A percentile compares a stretch with the other conserved stretches of the same genome.
phyloP scores from a whole-genome alignment of 2,329 filamentous ascomycete species.

The Diaporthe helianthi region DNA sequence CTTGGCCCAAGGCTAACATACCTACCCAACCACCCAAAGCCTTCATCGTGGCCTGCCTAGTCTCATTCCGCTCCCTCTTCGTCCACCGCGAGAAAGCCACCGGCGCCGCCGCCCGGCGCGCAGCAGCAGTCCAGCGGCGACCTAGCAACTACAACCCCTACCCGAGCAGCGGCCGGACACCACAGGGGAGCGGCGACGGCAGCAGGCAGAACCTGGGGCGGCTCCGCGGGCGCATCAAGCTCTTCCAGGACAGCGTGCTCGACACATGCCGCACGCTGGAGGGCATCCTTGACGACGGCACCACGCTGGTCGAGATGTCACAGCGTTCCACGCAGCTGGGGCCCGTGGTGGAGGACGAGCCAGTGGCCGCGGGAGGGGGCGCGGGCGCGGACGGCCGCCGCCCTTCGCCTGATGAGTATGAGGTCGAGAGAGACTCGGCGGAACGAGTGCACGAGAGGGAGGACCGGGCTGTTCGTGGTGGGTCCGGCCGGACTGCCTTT shows the following conservation, averaged over 20 bases:
- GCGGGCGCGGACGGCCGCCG: neutral
- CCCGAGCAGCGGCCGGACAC: conserved; percentile 12
- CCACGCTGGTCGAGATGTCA: conserved; percentile 28
- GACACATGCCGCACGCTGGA: conserved; percentile 33
- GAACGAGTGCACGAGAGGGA: neutral
- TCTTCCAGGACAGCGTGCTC: conserved; percentile 31
- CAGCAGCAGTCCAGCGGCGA: conserved; percentile 14
- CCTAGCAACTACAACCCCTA: conserved; percentile 22
- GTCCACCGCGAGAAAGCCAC: conserved; percentile 28
- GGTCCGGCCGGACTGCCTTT: neutral
- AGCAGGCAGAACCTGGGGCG: conserved; percentile 13
- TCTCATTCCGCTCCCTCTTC: conserved; percentile 35
- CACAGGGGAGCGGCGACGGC: conserved; percentile 18
- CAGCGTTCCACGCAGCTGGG: neutral
- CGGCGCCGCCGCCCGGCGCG: conserved; percentile 18
- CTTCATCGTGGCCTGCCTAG: conserved; percentile 33
- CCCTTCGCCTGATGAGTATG: neutral
- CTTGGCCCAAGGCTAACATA: neutral
- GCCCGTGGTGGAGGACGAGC: neutral
- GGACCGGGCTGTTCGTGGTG: neutral
- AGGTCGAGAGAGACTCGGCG: neutral
- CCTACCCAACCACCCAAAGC: neutral
- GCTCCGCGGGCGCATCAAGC: conserved; percentile 23
- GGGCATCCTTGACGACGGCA: conserved; percentile 29
- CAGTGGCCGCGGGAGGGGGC: neutral